Evolutionary conservation across 2,329 filamentous ascomycete genomes (phyloP).

Genomic region (Domatiomyces globalis): DNA sequence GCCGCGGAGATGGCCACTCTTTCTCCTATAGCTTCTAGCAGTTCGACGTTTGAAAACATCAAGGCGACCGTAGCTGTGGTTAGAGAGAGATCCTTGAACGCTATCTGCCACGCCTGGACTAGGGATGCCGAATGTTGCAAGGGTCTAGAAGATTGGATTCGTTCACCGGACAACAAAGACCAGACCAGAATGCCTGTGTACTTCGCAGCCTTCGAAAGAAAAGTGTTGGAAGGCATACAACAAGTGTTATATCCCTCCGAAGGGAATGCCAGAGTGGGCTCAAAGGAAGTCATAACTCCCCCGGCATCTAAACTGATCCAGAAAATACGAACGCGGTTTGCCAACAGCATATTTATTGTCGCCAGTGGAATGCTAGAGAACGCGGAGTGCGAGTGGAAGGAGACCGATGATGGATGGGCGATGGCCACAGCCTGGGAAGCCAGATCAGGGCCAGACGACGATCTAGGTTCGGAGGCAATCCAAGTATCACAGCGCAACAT

Average conservation of each 20-base stretch:
- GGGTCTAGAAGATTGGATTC: conserved; percentile 83
- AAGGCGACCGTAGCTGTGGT: conserved; percentile 61
- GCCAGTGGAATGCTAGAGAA: conserved; percentile 95
- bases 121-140: conserved; percentile 87
- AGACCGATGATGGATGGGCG: conserved; percentile 42
- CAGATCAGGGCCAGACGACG: conserved; percentile 14
- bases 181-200: conserved; percentile 80
- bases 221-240: conserved; percentile 73
- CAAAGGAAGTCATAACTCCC: conserved; percentile 64
- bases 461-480: conserved; percentile 22
- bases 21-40: conserved; percentile 46
- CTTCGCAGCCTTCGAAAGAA: conserved; percentile 73
- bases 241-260: conserved; percentile 90
- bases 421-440: conserved; percentile 27
- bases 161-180: conserved; percentile 65
- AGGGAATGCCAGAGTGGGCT: conserved; percentile 58
- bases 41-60: conserved; percentile 52
- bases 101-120: conserved; percentile 82
- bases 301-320: conserved; percentile 78
- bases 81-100: conserved; percentile 71
- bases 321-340: conserved; percentile 83
- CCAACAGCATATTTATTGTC: conserved; percentile 84
- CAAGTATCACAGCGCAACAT: conserved; percentile 57
- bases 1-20: conserved; percentile 74
- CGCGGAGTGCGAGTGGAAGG: conserved; percentile 60